Conservation (phyloP, 257 asterid genomes). For the Petunia secreta region DNA sequence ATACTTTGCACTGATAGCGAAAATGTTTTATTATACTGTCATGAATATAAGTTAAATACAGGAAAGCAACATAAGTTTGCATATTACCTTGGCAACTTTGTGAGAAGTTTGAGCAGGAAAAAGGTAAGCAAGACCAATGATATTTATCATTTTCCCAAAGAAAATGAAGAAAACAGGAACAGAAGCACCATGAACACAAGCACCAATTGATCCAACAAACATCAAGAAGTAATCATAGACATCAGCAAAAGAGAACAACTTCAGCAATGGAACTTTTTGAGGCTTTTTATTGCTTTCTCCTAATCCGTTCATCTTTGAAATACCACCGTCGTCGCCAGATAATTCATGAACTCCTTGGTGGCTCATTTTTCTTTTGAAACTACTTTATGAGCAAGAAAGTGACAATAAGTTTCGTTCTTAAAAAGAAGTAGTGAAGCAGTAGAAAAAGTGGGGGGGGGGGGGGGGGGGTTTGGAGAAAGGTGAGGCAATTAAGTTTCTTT, state of each 20-base stretch:
- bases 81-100: conserved; percentile 67
- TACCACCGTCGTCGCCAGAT: conserved; percentile 19
- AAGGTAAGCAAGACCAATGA: conserved; percentile 85
- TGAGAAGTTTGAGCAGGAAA: conserved; percentile 85
- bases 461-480: background rate
- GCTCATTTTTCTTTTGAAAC: conserved; percentile 20
- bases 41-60: no score
- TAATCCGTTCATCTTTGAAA: background rate
- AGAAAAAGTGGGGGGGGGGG: background rate
- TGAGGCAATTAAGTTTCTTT: background rate
- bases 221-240: conserved; percentile 70
- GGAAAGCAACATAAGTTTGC: background rate
- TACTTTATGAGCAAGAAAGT: conserved; percentile 21
- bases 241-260: conserved; percentile 78
- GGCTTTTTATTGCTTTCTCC: conserved; percentile 24
- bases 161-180: conserved; percentile 95
- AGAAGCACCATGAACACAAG: conserved; percentile 93
- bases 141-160: conserved; percentile 84
- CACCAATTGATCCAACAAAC: conserved; percentile 78
- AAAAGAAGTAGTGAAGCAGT: background rate
- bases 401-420: background rate
- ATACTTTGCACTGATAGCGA: background rate
- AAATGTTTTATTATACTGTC: no score
- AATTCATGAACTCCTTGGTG: conserved; percentile 26
- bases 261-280: conserved; percentile 47